phyloP scores from a whole-genome alignment of 352 stramenopile genomes.

The Phytophthora megakarya region DNA sequence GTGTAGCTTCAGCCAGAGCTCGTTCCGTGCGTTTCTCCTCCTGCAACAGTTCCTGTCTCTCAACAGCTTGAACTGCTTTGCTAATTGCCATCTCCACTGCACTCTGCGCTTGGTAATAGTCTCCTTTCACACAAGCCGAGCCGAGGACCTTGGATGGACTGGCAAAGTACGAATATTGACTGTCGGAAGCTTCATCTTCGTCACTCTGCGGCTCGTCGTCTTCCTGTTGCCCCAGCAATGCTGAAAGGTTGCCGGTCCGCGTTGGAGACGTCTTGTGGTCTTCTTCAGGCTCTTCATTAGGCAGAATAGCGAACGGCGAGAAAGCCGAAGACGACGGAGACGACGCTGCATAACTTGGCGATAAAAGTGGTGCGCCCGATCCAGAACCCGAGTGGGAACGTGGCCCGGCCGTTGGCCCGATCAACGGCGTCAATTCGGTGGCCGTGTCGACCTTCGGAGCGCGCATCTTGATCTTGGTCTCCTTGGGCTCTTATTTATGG shows the following conservation, averaged over 20 bases:
- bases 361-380: constrained; percentile 36
- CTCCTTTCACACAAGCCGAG: constrained; percentile 75
- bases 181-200: constrained; percentile 36
- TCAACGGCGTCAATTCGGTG: constrained; percentile 68
- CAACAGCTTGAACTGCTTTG: constrained; percentile 28
- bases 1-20: constrained; percentile 1
- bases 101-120: constrained; percentile 73
- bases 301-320: constrained; percentile 39
- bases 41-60: constrained; percentile 25
- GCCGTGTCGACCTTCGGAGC: constrained; percentile 23
- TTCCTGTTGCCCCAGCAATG: constrained; percentile 25
- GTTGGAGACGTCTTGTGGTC: constrained; percentile 16
- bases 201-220: constrained; percentile 27
- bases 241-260: constrained; percentile 20
- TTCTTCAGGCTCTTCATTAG: constrained; percentile 10
- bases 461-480: constrained; percentile 19
- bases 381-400: constrained; percentile 5
- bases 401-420: constrained; percentile 18
- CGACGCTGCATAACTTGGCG: constrained; percentile 50
- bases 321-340: constrained; percentile 50
- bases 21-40: constrained; percentile 25
- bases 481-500: background rate
- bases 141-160: constrained; percentile 68
- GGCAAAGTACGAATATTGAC: constrained; percentile 57
- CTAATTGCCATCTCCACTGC: constrained; percentile 64